Conservation (phyloP, 2,329 filamentous ascomycete species). For the Cytospora piceae region DNA sequence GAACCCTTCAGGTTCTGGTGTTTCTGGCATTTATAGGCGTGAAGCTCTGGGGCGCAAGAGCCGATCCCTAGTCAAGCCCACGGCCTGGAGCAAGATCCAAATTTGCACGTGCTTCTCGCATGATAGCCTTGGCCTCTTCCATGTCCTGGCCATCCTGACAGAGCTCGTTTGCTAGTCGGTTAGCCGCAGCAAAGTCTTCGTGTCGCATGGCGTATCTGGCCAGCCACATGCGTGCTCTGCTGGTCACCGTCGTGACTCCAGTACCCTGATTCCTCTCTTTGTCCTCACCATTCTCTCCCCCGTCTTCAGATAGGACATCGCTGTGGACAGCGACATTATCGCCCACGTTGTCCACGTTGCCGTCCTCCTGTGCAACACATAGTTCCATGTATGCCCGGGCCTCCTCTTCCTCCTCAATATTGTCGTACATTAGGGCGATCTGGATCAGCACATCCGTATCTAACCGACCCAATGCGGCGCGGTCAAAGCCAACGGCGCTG, state of each 20-base stretch:
- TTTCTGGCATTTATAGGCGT: background rate
- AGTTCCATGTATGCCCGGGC: constrained; percentile 95
- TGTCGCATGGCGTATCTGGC: constrained; percentile 78
- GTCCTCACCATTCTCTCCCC: constrained; percentile 43
- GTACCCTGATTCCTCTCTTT: constrained; percentile 59
- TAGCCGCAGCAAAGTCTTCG: constrained; percentile 75
- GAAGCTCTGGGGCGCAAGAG: background rate
- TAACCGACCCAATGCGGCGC: constrained; percentile 62
- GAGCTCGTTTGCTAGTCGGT: constrained; percentile 83
- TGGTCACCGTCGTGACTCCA: constrained; percentile 88
- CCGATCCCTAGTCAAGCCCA: constrained; percentile 28
- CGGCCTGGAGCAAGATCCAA: constrained; percentile 53
- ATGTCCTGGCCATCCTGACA: constrained; percentile 96
- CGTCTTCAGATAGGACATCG: constrained; percentile 43
- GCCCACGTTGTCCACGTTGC: constrained; percentile 45
- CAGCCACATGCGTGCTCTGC: constrained; percentile 91
- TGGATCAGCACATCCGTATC: constrained; percentile 91
- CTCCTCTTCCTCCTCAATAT: constrained; percentile 75
- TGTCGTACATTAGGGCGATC: constrained; percentile 88
- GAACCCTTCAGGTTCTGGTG: background rate
- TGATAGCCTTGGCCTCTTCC: constrained; percentile 92
- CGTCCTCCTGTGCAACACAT: constrained; percentile 87
- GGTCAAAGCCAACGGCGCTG: constrained; percentile 51
- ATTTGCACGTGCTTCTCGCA: constrained; percentile 81
- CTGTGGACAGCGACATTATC: constrained; percentile 59